Evolutionary conservation across 192 early-diverging fungal species (phyloP), one percentile per base, ranked within the genome.

Genomic region (Mortierella antarctica): DNA sequence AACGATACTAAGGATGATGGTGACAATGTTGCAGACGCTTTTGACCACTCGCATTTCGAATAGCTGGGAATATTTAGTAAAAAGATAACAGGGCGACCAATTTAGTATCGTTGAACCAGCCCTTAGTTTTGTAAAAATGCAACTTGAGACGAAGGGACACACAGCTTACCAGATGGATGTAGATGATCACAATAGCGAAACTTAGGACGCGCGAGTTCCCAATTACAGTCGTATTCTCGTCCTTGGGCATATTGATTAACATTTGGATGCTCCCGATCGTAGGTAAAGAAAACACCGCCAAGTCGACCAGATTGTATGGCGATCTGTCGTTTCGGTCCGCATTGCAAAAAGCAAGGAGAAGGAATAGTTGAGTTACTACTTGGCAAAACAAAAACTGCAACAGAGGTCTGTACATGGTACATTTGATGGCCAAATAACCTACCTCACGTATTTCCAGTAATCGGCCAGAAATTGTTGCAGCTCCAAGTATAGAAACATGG

Each of bases 1-100:
- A 40, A 69, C 57, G 20, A 69, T 59, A 42, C 67, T 57, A 2
- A 69, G 9, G 12, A 69, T 69, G n/a, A 69, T 69, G 1, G 67
- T 69, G 10, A 69, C 67, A 44, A 69, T 69, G n/a, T 49, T 59
- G 39, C 67, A 69, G 31, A 69, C 67, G 18, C 67, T 59, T 55
- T 39, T 47, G n/a, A 59, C 2, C 14, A 69, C 53, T 6, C 67
- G 67, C 23, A 69, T 23, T 57, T 69, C 67, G 48, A 69, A 69
- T 17, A 69, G 21, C 67, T 69, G 41, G 23, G 23, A 40, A 62
- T n/a, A 7, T 58, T 8, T 10, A 2, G 13, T 1, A 8, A 55
- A n/a, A 6, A 8, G 54, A 55, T 8, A 55, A 21, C 54, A 21
- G 17, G 9, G 6, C 15, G 10, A 18, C 5, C 52, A 17, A 54